Evolutionary conservation across 192 early-diverging fungal species (phyloP), one percentile per base, ranked within the genome.

Genomic region (Gigaspora rosea): DNA sequence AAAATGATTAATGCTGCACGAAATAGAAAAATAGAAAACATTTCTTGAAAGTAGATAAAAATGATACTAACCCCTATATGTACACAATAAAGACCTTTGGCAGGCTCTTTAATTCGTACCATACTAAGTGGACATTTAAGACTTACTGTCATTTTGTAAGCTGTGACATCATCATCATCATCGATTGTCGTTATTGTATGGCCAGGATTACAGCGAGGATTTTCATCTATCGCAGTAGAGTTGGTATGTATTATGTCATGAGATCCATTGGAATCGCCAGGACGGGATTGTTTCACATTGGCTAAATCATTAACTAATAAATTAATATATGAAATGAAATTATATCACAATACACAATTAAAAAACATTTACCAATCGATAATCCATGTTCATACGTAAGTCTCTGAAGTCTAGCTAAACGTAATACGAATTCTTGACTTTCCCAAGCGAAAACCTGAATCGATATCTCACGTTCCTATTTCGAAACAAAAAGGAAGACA

Each of bases 131-230:
- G 61, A 35, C 61, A 63, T 35, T 33, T 22, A 15, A 63, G 33
- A 33, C 61, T 63, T 33, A 63, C 61, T 63, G 27, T 63, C 61
- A 63, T 63, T 63, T 63, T 63, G 10, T 63, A 33, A 33, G 33
- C 61, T 20, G 61, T 63, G 18, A 63, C 15, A 10, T 63, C 61
- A 63, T 33, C 27, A 63, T 63, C 61, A 32, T 63, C 61, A 7
- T 63, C 61, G 27, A 33, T 63, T 35, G 33, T 20, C 27, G 27
- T 27, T 27, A 27, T 27, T 33, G 33, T 63, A 63, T 22, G 13
- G 33, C 22, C 27, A 62, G 11, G 22, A 15, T 35, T 62, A 20
- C 33, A 15, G 15, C 61, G 12, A 4, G 61, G 8, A 41, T 41
- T 41, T 41, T 41, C 41, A 41, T 3, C 3, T 41, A 41, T 41